Evolutionary conservation across 192 early-diverging fungal genomes (phyloP).

Genomic region (Backusella macrospora): DNA sequence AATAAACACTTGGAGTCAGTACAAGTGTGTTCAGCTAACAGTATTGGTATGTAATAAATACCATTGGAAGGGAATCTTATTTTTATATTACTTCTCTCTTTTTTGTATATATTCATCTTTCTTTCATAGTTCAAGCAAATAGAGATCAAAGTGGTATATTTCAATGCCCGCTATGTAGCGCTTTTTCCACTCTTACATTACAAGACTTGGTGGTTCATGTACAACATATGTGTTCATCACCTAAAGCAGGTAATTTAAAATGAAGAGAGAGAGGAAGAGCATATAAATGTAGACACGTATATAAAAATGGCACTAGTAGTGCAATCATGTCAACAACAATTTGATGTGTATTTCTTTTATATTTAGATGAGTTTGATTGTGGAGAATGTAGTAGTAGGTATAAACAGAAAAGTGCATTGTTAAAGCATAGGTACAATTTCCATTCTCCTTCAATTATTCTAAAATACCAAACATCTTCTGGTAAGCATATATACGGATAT

Average conservation of each 20-base stretch:
- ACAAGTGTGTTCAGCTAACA: neutral
- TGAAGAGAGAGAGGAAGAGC: neutral
- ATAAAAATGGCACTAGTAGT: too few relatives aligned
- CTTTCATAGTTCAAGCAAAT: neutral
- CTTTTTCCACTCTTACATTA: neutral
- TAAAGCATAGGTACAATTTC: neutral
- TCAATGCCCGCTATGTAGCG: neutral
- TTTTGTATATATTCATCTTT: neutral
- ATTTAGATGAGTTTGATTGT: neutral
- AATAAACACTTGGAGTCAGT: neutral
- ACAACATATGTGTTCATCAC: neutral
- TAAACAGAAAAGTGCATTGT: neutral
- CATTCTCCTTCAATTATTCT: neutral
- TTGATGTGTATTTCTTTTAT: neutral
- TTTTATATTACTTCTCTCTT: neutral
- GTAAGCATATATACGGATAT: neutral
- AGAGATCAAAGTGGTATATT: neutral
- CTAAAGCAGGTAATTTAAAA: neutral
- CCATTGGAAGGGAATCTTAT: neutral
- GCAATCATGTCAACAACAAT: neutral
- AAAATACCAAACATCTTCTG: neutral
- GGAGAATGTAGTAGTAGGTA: neutral
- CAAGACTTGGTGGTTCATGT: neutral
- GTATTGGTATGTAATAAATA: neutral
- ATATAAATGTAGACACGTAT: too few relatives aligned